phyloP scores from a whole-genome alignment of 495 filamentous ascomycete genomes.

The Penicillium argentinense region DNA sequence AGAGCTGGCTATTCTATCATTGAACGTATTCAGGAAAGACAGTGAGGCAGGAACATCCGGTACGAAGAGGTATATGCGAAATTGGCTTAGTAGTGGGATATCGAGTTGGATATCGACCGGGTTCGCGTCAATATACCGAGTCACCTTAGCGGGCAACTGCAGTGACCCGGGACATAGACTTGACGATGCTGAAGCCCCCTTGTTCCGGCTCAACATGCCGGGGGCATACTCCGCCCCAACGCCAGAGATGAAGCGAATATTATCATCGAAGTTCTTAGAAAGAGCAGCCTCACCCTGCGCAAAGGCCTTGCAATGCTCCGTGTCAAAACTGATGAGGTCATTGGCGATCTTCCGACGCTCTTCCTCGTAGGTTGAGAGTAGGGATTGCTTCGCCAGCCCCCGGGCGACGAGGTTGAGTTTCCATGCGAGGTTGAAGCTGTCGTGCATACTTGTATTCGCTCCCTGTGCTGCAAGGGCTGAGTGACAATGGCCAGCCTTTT shows the following conservation, averaged over 20 bases:
- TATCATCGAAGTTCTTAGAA: conserved; percentile 62
- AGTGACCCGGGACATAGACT: no score
- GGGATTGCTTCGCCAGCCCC: conserved; percentile 53
- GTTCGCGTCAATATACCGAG: conserved; percentile 67
- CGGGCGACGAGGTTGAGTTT: conserved; percentile 71
- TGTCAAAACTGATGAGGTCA: conserved; percentile 72
- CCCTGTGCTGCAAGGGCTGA: conserved; percentile 87
- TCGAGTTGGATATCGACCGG: conserved; percentile 71
- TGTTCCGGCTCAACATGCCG: conserved; percentile 54
- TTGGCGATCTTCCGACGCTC: conserved; percentile 74
- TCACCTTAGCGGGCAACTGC: conserved; percentile 61
- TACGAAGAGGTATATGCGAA: conserved; percentile 65
- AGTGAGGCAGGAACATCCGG: conserved; percentile 52
- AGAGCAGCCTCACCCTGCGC: conserved; percentile 57
- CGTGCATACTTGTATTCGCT: conserved; percentile 83
- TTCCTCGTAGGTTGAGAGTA: conserved; percentile 72
- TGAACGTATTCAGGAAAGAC: conserved; percentile 55
- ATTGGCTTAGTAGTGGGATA: conserved; percentile 69
- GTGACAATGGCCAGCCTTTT: conserved; percentile 66
- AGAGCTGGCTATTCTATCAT: conserved; percentile 32
- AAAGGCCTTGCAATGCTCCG: conserved; percentile 56
- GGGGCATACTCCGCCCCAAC: conserved; percentile 61
- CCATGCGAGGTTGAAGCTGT: conserved; percentile 80
- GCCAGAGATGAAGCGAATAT: conserved; percentile 67
- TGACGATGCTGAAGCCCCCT: conserved; percentile 5